Base-by-base conservation (phyloP, 2,329 filamentous ascomycete genomes). In the Ciborinia camelliae region DNA sequence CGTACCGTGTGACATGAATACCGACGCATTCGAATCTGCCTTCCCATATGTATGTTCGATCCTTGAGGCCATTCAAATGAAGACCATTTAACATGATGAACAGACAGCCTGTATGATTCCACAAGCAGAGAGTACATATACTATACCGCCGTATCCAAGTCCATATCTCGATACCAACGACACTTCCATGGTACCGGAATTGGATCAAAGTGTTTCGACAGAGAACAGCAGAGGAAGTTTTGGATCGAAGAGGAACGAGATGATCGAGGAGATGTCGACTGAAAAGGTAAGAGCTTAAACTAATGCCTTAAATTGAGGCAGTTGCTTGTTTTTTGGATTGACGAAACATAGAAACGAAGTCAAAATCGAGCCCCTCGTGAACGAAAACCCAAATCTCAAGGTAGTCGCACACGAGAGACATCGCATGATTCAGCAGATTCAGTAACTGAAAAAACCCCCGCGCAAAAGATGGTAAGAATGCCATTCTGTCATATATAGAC, bases 381-480 rank as follows among this genome's bases (percentile, higher is more conserved):
- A 14, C 47, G 39, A 26, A 59, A 59, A 26, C 30, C 45, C 26
- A 58, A 41, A 63, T 43, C 62, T 28, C 53, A 59, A 41, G 53
- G 62, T 4, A 43, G n/a, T 30, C 62, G 62, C 52, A 63, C 62
- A 20, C 52, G 63, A 35, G 63, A 64, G 58, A 60, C 57, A 61
- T 64, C 63, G 47, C 63, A 64, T 64, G 63, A 64, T 47, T 64
- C 63, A 28, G 51, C 30, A 28, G 63, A 64, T 20, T 64, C 63
- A 3, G 23, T 61, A 28, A 41, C 53, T 26, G 63, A 61, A 30
- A 64, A 61, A 23, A 64, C 63, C 10, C 63, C 63, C 1, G 63
- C 63, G 28, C 63, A 64, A 23, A 64, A 61, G 35, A 64, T 64
- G 63, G 63, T 64, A 28, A 35, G 63, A 18, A 43, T 18, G 2